Conservation (phyloP, 1,139 yeast genomes). For the Spencermartinsiella ligniputridi region DNA sequence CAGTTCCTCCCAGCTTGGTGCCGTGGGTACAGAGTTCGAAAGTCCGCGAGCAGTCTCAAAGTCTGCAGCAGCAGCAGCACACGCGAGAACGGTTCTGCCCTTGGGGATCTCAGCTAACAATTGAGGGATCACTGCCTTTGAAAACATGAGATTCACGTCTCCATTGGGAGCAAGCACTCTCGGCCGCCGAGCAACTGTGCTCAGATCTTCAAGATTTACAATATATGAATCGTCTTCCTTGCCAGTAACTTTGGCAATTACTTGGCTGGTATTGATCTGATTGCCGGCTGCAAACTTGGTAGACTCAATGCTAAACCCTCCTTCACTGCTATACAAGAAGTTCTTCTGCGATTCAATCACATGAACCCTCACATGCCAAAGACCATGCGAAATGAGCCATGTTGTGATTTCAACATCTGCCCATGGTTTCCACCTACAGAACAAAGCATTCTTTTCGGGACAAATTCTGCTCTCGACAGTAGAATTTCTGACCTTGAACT, state of each 20-base stretch:
- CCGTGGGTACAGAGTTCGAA: not conserved
- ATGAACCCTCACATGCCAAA: slow-evolving; percentile 30
- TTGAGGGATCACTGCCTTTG: slow-evolving; percentile 22
- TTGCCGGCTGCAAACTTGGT: not conserved
- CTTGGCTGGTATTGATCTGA: not conserved
- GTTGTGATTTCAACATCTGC: slow-evolving; percentile 27
- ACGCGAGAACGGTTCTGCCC: not conserved
- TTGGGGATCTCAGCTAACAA: slow-evolving; percentile 14
- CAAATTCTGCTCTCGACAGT: slow-evolving; percentile 24
- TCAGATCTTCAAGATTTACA: not conserved
- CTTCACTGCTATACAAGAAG: slow-evolving; percentile 23
- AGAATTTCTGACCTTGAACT: slow-evolving; percentile 18
- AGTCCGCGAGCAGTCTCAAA: not conserved
- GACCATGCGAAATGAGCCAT: slow-evolving; percentile 26
- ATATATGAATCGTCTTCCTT: not conserved
- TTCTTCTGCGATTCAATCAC: slow-evolving; percentile 16
- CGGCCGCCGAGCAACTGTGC: slow-evolving; percentile 2
- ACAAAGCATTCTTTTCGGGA: slow-evolving; percentile 17
- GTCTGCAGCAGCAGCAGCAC: not conserved
- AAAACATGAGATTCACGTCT: slow-evolving; percentile 27
- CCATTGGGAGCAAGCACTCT: slow-evolving; percentile 26
- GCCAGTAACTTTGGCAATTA: not conserved
- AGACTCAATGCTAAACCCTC: slow-evolving; percentile 15
- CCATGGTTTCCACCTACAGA: slow-evolving; percentile 28
- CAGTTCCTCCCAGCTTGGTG: not conserved